Evolutionary conservation across 2,329 filamentous ascomycete genomes (phyloP).

Genomic region (Pochonia chlamydosporia): DNA sequence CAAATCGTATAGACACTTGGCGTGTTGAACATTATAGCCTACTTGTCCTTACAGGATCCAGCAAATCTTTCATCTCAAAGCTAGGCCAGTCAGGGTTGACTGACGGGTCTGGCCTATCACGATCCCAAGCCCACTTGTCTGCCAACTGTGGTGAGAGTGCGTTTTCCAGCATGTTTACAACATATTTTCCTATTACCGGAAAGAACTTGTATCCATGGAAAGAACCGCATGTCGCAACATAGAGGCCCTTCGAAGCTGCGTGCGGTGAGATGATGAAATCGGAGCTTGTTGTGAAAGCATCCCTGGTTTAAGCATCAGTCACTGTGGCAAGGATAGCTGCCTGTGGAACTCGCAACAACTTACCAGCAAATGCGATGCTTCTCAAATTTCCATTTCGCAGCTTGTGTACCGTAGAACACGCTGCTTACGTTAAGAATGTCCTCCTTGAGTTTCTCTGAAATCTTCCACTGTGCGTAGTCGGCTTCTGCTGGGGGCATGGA

Average conservation of each 20-base stretch:
- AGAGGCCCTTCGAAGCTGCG: slow-evolving; percentile 44
- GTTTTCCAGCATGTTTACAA: slow-evolving; percentile 49
- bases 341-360: slow-evolving; percentile 20
- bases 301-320: slow-evolving; percentile 37
- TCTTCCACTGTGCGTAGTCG: slow-evolving; percentile 60
- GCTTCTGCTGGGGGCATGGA: slow-evolving; percentile 49
- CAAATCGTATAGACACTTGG: too few species aligned
- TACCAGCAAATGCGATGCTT: slow-evolving; percentile 64
- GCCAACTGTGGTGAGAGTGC: slow-evolving; percentile 35
- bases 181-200: slow-evolving; percentile 57
- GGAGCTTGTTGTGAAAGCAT: slow-evolving; percentile 55
- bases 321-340: too few species aligned
- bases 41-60: slow-evolving; percentile 19
- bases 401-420: slow-evolving; percentile 54
- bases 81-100: slow-evolving; percentile 51
- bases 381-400: slow-evolving; percentile 50
- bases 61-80: slow-evolving; percentile 49
- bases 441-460: slow-evolving; percentile 46
- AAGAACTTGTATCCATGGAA: slow-evolving; percentile 67
- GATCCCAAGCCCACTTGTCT: slow-evolving; percentile 53
- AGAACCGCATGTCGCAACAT: slow-evolving; percentile 58
- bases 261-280: slow-evolving; percentile 61
- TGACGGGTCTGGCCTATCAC: slow-evolving; percentile 47
- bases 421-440: slow-evolving; percentile 53
- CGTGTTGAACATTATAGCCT: slow-evolving; percentile 18